Conservation (phyloP, 2,329 filamentous ascomycete genomes). For the Aspergillus brunneoviolaceus region DNA sequence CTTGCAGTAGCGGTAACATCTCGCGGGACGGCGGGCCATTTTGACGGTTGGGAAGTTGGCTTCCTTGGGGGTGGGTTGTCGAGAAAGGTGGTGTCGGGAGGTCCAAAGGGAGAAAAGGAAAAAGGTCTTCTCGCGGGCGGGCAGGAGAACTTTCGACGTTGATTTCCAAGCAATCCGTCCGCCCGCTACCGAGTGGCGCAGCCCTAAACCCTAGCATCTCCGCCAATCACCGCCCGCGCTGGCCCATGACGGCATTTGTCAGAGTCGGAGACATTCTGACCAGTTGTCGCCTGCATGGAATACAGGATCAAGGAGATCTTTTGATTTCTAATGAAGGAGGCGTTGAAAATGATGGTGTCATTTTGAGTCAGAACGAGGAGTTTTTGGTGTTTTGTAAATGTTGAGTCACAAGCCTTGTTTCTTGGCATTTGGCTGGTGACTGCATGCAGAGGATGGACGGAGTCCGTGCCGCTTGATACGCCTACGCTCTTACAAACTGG, state of each 20-base stretch:
- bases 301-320: not conserved
- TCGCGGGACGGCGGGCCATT: conserved; percentile 99
- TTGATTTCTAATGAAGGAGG: not conserved
- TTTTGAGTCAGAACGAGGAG: not conserved
- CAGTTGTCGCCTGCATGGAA: not conserved
- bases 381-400: not conserved
- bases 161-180: conserved; percentile 43
- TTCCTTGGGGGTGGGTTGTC: conserved; percentile 46
- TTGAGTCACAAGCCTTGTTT: not conserved
- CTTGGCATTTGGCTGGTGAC: not conserved
- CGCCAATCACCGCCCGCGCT: conserved; percentile 24
- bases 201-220: conserved; percentile 43
- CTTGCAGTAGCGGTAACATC: conserved; percentile 99
- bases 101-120: conserved; percentile 25
- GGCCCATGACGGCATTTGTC: conserved; percentile 25
- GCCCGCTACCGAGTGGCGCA: conserved; percentile 42
- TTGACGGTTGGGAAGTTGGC: conserved; percentile 63
- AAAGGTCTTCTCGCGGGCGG: conserved; percentile 22
- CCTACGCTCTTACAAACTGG: not conserved
- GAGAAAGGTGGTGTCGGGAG: conserved; percentile 37
- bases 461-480: not conserved
- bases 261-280: conserved; percentile 15
- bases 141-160: conserved; percentile 34
- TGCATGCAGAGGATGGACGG: too few relatives aligned
- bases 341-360: not conserved